Evolutionary conservation across 345 rosid species (phyloP).

Genomic region (Eucalyptus sideroxylon): DNA sequence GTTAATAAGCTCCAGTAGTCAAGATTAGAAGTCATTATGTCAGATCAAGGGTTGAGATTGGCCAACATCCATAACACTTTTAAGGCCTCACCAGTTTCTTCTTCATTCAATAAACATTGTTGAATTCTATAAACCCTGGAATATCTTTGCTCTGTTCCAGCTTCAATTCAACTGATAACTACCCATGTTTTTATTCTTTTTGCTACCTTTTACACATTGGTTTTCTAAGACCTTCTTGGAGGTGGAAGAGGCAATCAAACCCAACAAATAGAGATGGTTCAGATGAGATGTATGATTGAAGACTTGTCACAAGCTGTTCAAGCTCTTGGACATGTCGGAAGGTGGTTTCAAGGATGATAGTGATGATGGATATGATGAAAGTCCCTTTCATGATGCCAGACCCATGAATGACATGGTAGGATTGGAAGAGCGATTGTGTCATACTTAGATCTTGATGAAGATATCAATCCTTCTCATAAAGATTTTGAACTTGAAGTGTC

Average conservation of each 20-base stretch:
- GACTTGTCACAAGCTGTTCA: background rate
- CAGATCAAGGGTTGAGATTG: background rate
- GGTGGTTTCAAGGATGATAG: background rate
- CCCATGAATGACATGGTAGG: background rate
- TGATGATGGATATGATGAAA: background rate
- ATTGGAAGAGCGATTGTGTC: background rate
- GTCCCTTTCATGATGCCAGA: background rate
- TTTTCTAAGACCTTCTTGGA: background rate
- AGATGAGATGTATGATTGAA: background rate
- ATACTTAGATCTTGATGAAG: background rate
- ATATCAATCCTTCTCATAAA: background rate
- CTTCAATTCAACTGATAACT: background rate
- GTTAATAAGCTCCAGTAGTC: background rate
- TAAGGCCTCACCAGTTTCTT: background rate
- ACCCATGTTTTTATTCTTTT: background rate
- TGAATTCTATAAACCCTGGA: background rate
- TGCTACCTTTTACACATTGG: background rate
- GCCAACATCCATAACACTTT: background rate
- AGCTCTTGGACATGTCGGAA: background rate
- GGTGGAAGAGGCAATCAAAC: background rate
- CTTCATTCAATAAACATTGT: background rate
- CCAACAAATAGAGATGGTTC: background rate
- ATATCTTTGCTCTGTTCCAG: background rate
- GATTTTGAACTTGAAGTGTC: background rate
- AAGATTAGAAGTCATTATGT: background rate